Base-by-base conservation (phyloP, 2,329 filamentous ascomycete species). In the Aciculosporium take region DNA sequence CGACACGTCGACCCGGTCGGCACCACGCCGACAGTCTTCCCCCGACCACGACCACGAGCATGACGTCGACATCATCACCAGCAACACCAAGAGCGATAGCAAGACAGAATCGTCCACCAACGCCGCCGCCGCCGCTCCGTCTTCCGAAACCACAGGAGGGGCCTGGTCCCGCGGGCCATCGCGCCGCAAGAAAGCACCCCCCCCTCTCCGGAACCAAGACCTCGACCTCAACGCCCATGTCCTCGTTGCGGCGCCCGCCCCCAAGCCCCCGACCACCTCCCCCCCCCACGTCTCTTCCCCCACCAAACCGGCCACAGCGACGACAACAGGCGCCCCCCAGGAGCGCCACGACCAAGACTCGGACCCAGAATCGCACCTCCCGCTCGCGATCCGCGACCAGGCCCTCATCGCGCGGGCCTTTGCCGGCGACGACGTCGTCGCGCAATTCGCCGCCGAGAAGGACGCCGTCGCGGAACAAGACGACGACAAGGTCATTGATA, bases 401-500 rank as follows among this genome's bases (percentile, higher is more conserved):
- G 76, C 79, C 30, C 75, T 94, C 44, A 79, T 94, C 43, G 79
- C 82, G 47, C 74, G 79, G 49, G 88, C 86, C 4, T 95, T 98
- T 59, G 89, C 88, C 2, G 87, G 85, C 32, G 87, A 87, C 36
- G 84, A 94, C 56, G 84, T 93, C 1, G 77, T 82, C 7, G 75
- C 74, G 35, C 79, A 87, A 30, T 98, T 96, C 56, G 74, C 76
- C 43, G 71, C 71, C 29, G 88, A 96, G 56, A 96, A 96, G 64
- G 71, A 69, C 13, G 74, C 76, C 38, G 67, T 74, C 1, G 74
- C 77, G 15, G 71, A 75, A 24, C 83, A 84, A 15, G 87, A 95
- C 59, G 86, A 83, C 50, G 84, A 93, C 55, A 82, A 91, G 61
- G 67, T 85, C 42, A 64, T 87, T 24, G 86, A 89, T 57, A 82